A percentile compares a stretch with the other conserved stretches of the same genome.
Conservation (phyloP, 371 early-diverging fungal genomes). For the Vairimorpha necatrix region DNA sequence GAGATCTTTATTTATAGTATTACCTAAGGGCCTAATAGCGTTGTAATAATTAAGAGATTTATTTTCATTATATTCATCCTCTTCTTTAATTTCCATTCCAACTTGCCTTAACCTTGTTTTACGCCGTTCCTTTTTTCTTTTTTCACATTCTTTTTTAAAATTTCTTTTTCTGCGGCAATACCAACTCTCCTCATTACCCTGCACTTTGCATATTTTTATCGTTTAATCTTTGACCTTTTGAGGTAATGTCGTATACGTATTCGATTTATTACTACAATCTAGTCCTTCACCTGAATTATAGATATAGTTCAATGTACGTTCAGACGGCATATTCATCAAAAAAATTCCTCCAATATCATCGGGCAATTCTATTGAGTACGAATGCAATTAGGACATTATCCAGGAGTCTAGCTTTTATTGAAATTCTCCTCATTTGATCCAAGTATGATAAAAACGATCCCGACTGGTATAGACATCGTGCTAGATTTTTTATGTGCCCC, state of each 20-base stretch:
- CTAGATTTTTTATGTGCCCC: neutral
- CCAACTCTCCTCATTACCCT: neutral
- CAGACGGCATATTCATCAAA: neutral
- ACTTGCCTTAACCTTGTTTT: neutral
- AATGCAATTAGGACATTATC: neutral
- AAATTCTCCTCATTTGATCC: neutral
- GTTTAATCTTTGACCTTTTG: neutral
- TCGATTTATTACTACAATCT: neutral
- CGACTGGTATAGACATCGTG: neutral
- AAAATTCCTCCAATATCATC: neutral
- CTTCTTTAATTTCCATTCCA: neutral
- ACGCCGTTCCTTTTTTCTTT: neutral
- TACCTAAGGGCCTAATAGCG: neutral
- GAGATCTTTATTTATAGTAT: neutral
- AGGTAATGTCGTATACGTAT: neutral
- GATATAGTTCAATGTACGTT: neutral
- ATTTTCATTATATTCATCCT: neutral
- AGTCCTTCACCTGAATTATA: slow-evolving; percentile 1
- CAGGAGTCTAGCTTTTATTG: neutral
- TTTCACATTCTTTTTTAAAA: neutral
- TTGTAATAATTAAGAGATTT: neutral
- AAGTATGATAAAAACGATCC: slow-evolving; percentile 1
- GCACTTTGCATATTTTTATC: neutral
- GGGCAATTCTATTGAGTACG: neutral
- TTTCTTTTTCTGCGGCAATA: neutral